Base-by-base conservation (phyloP, 176 grass and related monocot genomes). In the Aegilops bicornis region DNA sequence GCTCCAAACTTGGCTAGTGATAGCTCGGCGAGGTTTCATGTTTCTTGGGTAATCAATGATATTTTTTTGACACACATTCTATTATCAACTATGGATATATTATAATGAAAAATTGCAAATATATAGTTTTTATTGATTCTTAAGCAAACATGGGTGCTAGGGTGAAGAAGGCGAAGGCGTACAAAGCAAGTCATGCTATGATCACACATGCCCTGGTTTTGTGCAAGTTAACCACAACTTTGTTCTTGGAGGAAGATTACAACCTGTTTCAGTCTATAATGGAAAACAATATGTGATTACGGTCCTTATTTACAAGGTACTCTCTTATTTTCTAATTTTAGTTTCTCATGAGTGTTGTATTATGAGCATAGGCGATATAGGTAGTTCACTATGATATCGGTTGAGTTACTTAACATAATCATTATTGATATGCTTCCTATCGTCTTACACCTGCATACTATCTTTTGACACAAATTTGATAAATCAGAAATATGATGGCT, bases 291-390 rank as follows among this genome's bases (percentile, higher is more conserved):
- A 68, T 65, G 2, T 11, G 14, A 85, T 73, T 16, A 56, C 16
- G 0, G 1, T 89, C 14, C 13, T 69, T 30, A 1, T 89, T 6
- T 89, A 65, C 67, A 68, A 89, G 82, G 87, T 89, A 85, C 5
- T 45, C 1, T 36, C 8, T 11, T 54, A 10, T 27, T 14, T 27
- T 24, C 7, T 17, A 40, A 74, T 25, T 25, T 2, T 66, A 42
- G 20, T 45, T 64, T 30, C 36, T 80, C 17, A 3, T 66, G 7
- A 20, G 25, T 0, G 22, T 3, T 73, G 40, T 42, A 37, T 20
- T 23, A 37, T 33, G 36, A 36, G 19, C 37, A 37, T 37, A 37
- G 36, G 36, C 36, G 36, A 23, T n/a, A 24, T 73, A 24, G 10
- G 37, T 45, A 45, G 5, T 25, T 73, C n/a, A 24, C 6, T 16